Evolutionary conservation across 148 eudicot genomes (phyloP), one percentile per base, ranked within the genome.

Genomic region (Oxyria digyna): DNA sequence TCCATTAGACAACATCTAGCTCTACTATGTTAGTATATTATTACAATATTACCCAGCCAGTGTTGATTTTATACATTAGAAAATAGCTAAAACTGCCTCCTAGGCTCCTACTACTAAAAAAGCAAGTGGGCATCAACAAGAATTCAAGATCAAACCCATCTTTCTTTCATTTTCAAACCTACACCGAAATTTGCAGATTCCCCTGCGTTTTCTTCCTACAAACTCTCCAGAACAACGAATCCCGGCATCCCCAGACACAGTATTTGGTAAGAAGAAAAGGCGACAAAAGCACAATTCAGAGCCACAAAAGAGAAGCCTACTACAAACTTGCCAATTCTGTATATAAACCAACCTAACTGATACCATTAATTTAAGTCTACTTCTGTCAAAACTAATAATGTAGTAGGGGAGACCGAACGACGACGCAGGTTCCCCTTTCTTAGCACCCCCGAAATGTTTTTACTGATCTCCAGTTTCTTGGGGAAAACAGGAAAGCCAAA

Each of bases 381-480:
- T 59, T 59, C 20, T 31, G 65, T 59, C 37, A 59, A 59, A 59
- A 59, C 65, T 59, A 59, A 59, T 31, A 59, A 59, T 59, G 65
- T 59, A 59, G 20, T 37, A 59, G 65, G 65, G 65, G 38, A 59
- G 38, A 59, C 62, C n/a, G 6, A 35, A 11, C 24, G 17, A 55
- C 65, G 29, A 63, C 20, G 17, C 42, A 63, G 24, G 29, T 38
- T 66, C 69, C 69, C 69, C 69, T 66, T 41, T 66, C 46, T 35
- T 66, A 66, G 45, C 69, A 37, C 69, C 69, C 42, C 69, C 69
- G 32, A 66, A 66, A 66, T 35, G 43, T 37, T 66, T 41, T 41
- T 66, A 37, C 45, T 35, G 69, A 41, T 66, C 69, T 66, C 69
- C 69, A 66, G 42, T 66, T 66, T 41, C 26, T 46, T 35, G 69